Percentiles rank a stretch among this genome's conserved stretches.
These are phyloP conservation scores for Coprinopsis cinerea DNA, from an alignment of 768 basidiomycete species.

Conservation along the genomic window DNA sequence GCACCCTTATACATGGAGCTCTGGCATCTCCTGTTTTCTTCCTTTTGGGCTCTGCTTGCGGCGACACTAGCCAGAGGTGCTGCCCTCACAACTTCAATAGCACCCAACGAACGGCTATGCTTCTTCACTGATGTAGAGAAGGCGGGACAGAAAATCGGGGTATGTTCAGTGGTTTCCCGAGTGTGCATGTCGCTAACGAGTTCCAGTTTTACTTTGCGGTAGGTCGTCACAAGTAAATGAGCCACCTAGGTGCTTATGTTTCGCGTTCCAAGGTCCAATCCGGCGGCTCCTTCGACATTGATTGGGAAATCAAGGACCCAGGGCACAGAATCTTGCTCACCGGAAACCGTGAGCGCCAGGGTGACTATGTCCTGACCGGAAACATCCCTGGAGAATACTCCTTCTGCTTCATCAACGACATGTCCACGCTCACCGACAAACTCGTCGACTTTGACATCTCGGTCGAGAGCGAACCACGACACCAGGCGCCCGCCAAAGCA, in stretches of 20 bases:
- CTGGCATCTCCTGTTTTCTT: slow-evolving; percentile 25
- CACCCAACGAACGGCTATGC: slow-evolving; percentile 78
- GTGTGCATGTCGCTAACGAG: slow-evolving; percentile 7
- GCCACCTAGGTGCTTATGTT: not conserved
- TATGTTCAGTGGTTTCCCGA: slow-evolving; percentile 30
- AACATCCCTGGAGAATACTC: slow-evolving; percentile 87
- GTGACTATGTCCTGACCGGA: slow-evolving; percentile 96
- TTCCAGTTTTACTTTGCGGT: slow-evolving; percentile 96
- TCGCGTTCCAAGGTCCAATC: slow-evolving; percentile 76
- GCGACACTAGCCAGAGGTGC: slow-evolving; percentile 39
- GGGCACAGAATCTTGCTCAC: slow-evolving; percentile 83
- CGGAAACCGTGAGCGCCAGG: slow-evolving; percentile 85
- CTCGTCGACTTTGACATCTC: slow-evolving; percentile 95
- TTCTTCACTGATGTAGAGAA: slow-evolving; percentile 98
- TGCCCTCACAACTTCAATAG: slow-evolving; percentile 74
- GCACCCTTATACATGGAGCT: slow-evolving; percentile 10
- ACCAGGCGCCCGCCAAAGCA: slow-evolving; percentile 83
- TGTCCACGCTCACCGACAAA: slow-evolving; percentile 90
- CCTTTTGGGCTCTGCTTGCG: slow-evolving; percentile 31
- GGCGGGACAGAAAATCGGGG: slow-evolving; percentile 86
- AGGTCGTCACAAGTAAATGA: slow-evolving; percentile 22
- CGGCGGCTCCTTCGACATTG: slow-evolving; percentile 94
- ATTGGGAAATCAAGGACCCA: slow-evolving; percentile 91
- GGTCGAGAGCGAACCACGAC: slow-evolving; percentile 94
- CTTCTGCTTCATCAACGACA: slow-evolving; percentile 99